phyloP scores from a whole-genome alignment of 1,284 basidiomycete species.

The Ceratobasidium sp. region DNA sequence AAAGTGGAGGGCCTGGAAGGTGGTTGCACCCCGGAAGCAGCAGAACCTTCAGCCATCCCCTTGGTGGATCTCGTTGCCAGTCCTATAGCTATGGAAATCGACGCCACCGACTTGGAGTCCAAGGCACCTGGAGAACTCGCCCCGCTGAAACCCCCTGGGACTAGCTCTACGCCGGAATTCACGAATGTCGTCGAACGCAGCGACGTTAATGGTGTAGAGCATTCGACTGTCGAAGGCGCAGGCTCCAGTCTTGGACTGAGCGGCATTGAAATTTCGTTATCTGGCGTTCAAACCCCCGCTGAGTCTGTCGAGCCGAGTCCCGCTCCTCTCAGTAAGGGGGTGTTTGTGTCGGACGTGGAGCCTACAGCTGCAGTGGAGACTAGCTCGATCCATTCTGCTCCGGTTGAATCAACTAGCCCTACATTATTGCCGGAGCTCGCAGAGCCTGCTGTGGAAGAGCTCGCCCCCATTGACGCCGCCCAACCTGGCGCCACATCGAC shows the following conservation, averaged over 20 bases:
- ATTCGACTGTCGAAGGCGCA: not conserved
- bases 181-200: not conserved
- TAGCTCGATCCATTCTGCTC: not conserved
- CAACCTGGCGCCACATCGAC: not conserved
- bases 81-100: slow-evolving; percentile 2
- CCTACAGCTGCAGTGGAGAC: not conserved
- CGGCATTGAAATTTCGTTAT: not conserved
- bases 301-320: not conserved
- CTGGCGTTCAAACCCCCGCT: not conserved
- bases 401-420: not conserved
- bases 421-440: no score
- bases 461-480: not conserved
- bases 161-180: not conserved
- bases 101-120: not conserved
- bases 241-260: slow-evolving; percentile 1
- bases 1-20: slow-evolving; percentile 48
- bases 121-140: no score
- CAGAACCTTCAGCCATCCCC: not conserved
- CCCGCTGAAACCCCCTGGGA: not conserved
- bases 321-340: not conserved
- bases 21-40: not conserved
- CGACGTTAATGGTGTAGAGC: not conserved
- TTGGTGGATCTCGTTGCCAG: not conserved
- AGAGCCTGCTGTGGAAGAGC: no score
- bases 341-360: not conserved